These are phyloP conservation scores for Trichoderma reesei DNA, from an alignment of 495 filamentous ascomycete species.

Conservation along the genomic window DNA sequence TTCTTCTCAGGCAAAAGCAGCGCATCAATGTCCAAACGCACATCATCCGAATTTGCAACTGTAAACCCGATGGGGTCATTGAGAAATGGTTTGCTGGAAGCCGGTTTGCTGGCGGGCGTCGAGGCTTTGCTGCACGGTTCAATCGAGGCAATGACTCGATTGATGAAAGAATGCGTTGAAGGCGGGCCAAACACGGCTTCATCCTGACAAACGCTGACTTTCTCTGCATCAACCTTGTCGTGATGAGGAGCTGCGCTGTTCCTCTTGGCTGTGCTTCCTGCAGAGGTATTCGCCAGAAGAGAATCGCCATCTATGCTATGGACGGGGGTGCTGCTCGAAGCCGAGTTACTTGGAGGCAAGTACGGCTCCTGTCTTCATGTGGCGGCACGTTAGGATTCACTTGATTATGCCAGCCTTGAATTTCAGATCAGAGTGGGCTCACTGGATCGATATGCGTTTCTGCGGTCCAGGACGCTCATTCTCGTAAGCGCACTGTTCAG, in stretches of 20 bases:
- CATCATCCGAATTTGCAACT: background rate
- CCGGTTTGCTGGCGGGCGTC: background rate
- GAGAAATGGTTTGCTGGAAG: background rate
- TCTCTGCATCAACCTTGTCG: too few relatives aligned
- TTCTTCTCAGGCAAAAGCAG: background rate
- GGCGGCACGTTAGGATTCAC: background rate
- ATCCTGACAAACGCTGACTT: background rate
- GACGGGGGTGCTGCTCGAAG: background rate
- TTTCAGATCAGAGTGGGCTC: background rate
- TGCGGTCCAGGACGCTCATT: background rate
- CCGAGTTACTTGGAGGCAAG: background rate
- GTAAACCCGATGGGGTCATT: background rate
- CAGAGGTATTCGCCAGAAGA: too few relatives aligned
- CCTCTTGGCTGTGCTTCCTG: too few relatives aligned
- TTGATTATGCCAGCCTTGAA: background rate
- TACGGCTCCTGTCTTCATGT: background rate
- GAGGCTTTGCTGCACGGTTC: background rate
- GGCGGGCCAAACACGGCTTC: background rate
- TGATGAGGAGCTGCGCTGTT: too few relatives aligned
- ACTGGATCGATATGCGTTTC: background rate
- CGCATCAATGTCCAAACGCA: background rate
- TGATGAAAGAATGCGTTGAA: background rate
- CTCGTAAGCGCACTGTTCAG: background rate
- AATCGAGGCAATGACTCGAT: background rate
- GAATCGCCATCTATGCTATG: background rate